These are phyloP conservation scores for Ceratocystis destructans DNA, from an alignment of 2,329 filamentous ascomycete genomes.

Conservation along the genomic window DNA sequence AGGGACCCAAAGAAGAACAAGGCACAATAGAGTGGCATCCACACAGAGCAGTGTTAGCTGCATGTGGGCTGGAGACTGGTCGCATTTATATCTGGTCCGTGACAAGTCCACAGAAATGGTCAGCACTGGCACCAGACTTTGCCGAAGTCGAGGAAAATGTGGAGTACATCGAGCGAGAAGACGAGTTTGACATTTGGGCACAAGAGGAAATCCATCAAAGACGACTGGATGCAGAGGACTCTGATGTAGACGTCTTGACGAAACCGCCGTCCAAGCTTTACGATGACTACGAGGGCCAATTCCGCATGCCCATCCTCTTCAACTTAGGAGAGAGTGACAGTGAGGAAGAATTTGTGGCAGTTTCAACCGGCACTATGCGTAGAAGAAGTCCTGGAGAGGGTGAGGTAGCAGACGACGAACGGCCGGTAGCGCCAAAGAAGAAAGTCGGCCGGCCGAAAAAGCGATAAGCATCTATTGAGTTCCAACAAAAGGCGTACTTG, in stretches of 20 bases:
- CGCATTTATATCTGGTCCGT: constrained; percentile 95
- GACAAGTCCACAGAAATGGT: constrained; percentile 91
- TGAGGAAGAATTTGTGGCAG: constrained; percentile 68
- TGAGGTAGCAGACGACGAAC: constrained; percentile 43
- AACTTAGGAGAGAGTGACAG: constrained; percentile 89
- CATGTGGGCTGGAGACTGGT: constrained; percentile 83
- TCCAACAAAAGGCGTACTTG: neutral
- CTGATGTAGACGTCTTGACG: constrained; percentile 80
- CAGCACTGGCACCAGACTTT: constrained; percentile 89
- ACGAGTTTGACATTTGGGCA: constrained; percentile 96
- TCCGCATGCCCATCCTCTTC: constrained; percentile 85
- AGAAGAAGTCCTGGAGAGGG: constrained; percentile 68
- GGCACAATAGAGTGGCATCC: constrained; percentile 98
- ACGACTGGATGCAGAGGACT: constrained; percentile 79
- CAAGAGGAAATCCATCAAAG: constrained; percentile 89
- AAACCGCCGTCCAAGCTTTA: constrained; percentile 52
- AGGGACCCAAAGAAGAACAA: constrained; percentile 91
- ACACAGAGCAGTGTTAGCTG: constrained; percentile 69
- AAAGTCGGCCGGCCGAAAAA: constrained; percentile 33
- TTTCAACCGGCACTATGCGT: constrained; percentile 68
- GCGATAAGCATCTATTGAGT: constrained; percentile 23
- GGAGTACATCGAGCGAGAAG: constrained; percentile 87
- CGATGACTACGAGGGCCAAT: constrained; percentile 47
- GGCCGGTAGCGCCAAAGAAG: constrained; percentile 29
- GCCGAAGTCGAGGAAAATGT: constrained; percentile 97